Base-by-base conservation (phyloP, 495 filamentous ascomycete species). In the Aspergillus diversus region DNA sequence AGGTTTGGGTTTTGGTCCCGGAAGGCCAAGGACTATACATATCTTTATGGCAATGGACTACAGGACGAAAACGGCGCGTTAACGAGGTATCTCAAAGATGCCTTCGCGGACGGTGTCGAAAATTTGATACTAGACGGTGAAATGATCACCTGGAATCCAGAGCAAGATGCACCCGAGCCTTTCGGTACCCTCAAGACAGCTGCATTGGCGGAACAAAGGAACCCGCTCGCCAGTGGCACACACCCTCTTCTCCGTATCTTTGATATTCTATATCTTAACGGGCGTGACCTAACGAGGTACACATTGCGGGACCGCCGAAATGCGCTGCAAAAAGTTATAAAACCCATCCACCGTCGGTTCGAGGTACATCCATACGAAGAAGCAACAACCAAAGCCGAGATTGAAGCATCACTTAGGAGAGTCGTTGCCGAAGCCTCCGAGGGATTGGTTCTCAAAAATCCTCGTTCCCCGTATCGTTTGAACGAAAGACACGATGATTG, bases 131-230 rank as follows among this genome's bases (percentile, higher is more conserved):
- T 99, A 3, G 95, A 99, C 67, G 95, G 95, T 9, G 95, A 99
- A 74, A 99, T 99, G 95, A 91, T 99, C 57, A 97, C 93, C 8
- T 99, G 96, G 96, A 92, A 98, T 72, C 88, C 92, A n/a, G 87
- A 90, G 54, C 78, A 91, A 55, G 88, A 97, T 74, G 87, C 87
- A 55, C 90, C 93, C 46, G 88, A 97, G 42, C 88, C 89, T 3
- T 99, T 99, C 68, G 95, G 95, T 6, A 96, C 92, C 0, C 81
- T 99, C 33, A 99, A 99, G 73, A 93, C 92, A 8, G 95, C 94
- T 8, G 96, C 94, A 0, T 68, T 97, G 21, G 87, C 87, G 0
- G 88, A 91, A 69, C 89, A 92, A 69, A 85, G 87, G 66, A 95
- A 97, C 69, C 90, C 89, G 0, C 90, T 86, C 57, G 78, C 85